Evolutionary conservation across 345 rosid species (phyloP).

Genomic region (Hibiscus mutabilis): DNA sequence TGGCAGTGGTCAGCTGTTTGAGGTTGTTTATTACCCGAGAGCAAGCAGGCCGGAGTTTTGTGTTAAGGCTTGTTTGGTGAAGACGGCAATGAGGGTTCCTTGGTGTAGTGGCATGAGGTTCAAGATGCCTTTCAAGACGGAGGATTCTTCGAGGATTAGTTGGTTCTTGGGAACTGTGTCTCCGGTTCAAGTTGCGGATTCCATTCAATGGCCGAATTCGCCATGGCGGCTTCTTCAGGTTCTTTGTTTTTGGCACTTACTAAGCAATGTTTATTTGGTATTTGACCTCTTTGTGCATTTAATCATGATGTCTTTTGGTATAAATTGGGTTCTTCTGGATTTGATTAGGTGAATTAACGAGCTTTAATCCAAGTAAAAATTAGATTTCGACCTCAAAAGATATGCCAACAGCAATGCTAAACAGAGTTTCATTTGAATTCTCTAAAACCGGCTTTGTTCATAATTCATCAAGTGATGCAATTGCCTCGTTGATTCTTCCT

Average conservation of each 20-base stretch:
- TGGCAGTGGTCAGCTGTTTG: conserved; percentile 60
- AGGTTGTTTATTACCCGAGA: conserved; percentile 72
- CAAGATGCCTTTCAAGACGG: conserved; percentile 95
- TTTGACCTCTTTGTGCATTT: background rate
- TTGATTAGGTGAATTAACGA: background rate
- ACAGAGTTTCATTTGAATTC: background rate
- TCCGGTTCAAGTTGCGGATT: conserved; percentile 78
- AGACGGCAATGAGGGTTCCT: conserved; percentile 61
- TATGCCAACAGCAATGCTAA: background rate
- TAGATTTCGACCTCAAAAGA: background rate
- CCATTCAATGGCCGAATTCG: conserved; percentile 77
- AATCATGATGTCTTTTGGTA: background rate
- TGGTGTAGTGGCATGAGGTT: conserved; percentile 95
- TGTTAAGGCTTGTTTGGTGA: conserved; percentile 53
- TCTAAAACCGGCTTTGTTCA: background rate
- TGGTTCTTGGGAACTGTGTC: conserved; percentile 98
- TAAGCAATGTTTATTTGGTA: background rate
- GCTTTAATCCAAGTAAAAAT: background rate
- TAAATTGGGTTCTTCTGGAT: background rate
- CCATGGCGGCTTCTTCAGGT: conserved; percentile 99
- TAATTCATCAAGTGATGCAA: background rate
- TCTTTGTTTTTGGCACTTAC: background rate
- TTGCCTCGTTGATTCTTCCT: background rate
- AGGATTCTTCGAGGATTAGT: conserved; percentile 87
- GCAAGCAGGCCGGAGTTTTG: conserved; percentile 82